These are phyloP conservation scores for Picochlorum sp. DNA, from an alignment of 139 green algal species.

Conservation along the genomic window DNA sequence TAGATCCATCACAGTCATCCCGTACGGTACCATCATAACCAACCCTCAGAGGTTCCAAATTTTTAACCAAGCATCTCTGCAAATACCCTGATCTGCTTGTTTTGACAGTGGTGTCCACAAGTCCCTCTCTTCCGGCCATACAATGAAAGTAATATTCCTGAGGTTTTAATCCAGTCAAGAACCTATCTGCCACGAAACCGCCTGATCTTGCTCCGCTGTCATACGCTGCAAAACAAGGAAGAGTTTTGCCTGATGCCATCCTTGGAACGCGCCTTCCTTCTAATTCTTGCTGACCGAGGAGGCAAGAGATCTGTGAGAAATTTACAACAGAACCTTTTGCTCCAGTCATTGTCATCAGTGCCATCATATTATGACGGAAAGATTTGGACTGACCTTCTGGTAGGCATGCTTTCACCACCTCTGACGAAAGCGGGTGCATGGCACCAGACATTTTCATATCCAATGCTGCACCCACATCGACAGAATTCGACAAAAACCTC, in stretches of 20 bases:
- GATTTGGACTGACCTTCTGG: constrained; percentile 57
- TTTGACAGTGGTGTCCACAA: constrained; percentile 97
- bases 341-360: constrained; percentile 87
- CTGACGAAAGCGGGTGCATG: constrained; percentile 76
- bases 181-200: constrained; percentile 91
- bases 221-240: constrained; percentile 92
- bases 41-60: constrained; percentile 84
- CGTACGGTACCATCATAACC: constrained; percentile 84
- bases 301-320: constrained; percentile 90
- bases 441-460: constrained; percentile 46
- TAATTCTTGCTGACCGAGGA: constrained; percentile 96
- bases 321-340: constrained; percentile 95
- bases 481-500: constrained; percentile 49
- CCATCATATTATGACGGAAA: constrained; percentile 91
- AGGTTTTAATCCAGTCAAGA: constrained; percentile 63
- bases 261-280: constrained; percentile 89
- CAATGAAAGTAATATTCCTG: constrained; percentile 99
- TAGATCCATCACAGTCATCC: constrained; percentile 72
- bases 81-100: constrained; percentile 79
- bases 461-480: constrained; percentile 47
- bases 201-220: constrained; percentile 67
- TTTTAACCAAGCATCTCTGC: constrained; percentile 89
- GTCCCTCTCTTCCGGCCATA: constrained; percentile 95
- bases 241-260: constrained; percentile 86
- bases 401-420: constrained; percentile 79